A percentile compares a stretch with the other conserved stretches of the same genome.
Evolutionary conservation across 805 yeast genomes (phyloP).

Genomic region (Isabelozyma gotoi): DNA sequence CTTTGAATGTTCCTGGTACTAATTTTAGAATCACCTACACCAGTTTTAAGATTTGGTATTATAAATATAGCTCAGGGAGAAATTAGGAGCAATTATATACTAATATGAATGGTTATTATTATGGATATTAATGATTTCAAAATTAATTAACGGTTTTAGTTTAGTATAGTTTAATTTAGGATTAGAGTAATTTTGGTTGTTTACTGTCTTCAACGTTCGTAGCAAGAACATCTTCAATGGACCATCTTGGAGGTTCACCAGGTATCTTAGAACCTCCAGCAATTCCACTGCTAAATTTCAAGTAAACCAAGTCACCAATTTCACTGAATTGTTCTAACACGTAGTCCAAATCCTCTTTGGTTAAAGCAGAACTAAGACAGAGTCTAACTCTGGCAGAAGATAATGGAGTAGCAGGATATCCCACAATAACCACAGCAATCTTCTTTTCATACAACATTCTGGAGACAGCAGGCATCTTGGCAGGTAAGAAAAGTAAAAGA

Average conservation of each 20-base stretch:
- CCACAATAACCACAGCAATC: constrained; percentile 93
- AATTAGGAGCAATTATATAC: neutral
- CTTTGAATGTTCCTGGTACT: neutral
- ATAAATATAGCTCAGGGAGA: neutral
- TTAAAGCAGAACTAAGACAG: constrained; percentile 88
- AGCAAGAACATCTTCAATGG: constrained; percentile 72
- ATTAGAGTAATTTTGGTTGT: constrained; percentile 20
- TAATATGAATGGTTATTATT: neutral
- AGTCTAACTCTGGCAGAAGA: constrained; percentile 87
- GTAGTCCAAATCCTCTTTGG: constrained; percentile 90
- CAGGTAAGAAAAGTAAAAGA: constrained; percentile 79
- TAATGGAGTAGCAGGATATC: constrained; percentile 96
- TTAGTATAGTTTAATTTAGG: neutral
- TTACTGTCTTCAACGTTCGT: constrained; percentile 68
- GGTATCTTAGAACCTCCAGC: constrained; percentile 66
- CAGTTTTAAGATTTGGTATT: too few species aligned
- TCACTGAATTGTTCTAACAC: constrained; percentile 69
- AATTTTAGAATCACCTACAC: too few species aligned
- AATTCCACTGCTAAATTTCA: constrained; percentile 76
- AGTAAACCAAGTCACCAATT: constrained; percentile 71
- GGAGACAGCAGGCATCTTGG: constrained; percentile 91
- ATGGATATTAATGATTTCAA: neutral
- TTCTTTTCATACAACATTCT: constrained; percentile 75
- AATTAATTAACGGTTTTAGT: neutral
- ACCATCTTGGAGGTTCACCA: constrained; percentile 69